These are phyloP conservation scores for Diaporthe sp. DNA, from an alignment of 2,329 filamentous ascomycete genomes.

Conservation along the genomic window DNA sequence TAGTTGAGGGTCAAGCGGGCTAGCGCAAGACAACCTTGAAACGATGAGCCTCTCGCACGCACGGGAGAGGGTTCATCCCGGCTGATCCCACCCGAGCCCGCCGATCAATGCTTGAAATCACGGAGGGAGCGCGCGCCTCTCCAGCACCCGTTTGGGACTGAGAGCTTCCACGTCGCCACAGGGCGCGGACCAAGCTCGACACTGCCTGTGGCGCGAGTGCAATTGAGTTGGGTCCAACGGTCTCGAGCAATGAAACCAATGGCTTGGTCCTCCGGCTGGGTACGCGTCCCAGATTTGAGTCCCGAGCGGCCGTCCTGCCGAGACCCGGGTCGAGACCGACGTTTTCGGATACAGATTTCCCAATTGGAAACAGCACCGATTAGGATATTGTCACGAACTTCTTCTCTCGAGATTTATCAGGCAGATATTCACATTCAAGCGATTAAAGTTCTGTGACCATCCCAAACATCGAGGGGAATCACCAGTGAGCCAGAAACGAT, in stretches of 20 bases:
- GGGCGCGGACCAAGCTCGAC: not conserved
- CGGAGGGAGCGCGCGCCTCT: constrained; percentile 27
- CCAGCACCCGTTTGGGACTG: constrained; percentile 23
- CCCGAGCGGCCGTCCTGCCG: not conserved
- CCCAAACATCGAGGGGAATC: no score
- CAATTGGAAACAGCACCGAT: not conserved
- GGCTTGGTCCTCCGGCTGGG: not conserved
- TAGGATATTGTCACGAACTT: not conserved
- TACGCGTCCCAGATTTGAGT: not conserved
- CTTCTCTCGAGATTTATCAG: not conserved
- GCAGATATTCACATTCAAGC: not conserved
- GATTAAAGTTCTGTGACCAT: no score
- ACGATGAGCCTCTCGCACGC: constrained; percentile 8
- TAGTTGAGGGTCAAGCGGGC: not conserved
- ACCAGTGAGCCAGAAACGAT: not conserved
- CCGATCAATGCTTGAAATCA: constrained; percentile 31
- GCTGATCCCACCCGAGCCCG: not conserved
- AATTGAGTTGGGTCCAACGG: constrained; percentile 17
- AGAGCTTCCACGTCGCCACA: constrained; percentile 30
- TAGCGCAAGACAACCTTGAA: constrained; percentile 13
- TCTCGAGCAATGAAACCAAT: constrained; percentile 12
- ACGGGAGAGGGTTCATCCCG: constrained; percentile 20
- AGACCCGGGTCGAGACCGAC: not conserved
- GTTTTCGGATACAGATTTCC: not conserved
- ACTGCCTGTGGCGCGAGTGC: constrained; percentile 9